phyloP scores from a whole-genome alignment of 169 alveolate species.

The Plasmodium chabaudi region DNA sequence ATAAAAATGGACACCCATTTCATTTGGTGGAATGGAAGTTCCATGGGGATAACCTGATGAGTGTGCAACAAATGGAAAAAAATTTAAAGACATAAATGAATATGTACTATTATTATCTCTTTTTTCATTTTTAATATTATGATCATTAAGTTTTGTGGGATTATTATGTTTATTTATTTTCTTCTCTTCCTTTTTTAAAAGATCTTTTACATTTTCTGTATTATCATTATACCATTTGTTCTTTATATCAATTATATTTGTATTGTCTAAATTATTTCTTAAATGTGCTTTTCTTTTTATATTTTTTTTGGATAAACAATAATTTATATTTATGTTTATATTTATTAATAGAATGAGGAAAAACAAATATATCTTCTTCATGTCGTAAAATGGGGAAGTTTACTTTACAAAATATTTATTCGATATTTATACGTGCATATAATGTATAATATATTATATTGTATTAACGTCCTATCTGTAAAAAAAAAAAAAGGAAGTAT shows the following conservation, averaged over 20 bases:
- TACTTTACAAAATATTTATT: background rate
- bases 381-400: slow-evolving; percentile 1
- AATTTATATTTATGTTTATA: slow-evolving; percentile 6
- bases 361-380: slow-evolving; percentile 44
- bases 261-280: background rate
- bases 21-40: background rate
- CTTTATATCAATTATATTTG: background rate
- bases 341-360: slow-evolving; percentile 7
- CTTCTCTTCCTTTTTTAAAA: background rate
- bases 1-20: slow-evolving; percentile 7
- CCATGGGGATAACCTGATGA: slow-evolving; percentile 9
- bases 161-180: background rate
- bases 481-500: background rate
- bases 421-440: background rate
- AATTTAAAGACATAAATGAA: slow-evolving; percentile 31
- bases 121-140: slow-evolving; percentile 4
- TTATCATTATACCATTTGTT: too few relatives aligned
- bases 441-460: background rate
- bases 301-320: slow-evolving; percentile 1
- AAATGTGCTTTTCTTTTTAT: background rate
- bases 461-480: too few relatives aligned
- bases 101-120: slow-evolving; percentile 1
- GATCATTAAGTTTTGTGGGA: background rate
- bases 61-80: slow-evolving; percentile 24
- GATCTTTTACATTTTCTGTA: too few relatives aligned